Base-by-base conservation (phyloP, 2,329 filamentous ascomycete genomes). In the Alternaria consortialis region DNA sequence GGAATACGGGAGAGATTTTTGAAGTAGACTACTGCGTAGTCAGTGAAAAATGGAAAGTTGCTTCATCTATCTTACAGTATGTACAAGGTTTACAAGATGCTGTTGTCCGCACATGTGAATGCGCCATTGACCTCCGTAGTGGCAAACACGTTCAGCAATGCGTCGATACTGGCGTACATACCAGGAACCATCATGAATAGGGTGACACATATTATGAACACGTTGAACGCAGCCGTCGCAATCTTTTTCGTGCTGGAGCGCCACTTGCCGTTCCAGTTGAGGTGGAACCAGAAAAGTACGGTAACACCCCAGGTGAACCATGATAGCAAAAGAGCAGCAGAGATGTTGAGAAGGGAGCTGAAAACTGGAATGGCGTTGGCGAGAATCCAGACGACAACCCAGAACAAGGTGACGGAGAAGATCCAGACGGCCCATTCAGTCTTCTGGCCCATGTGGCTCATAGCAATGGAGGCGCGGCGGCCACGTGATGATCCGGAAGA, bases 301-400 rank as follows among this genome's bases (percentile, higher is more conserved):
- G 71, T 72, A 23, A 72, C 63, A 36, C 69, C 70, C 65, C 70
- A 74, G 12, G 71, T 72, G 39, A 74, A 72, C 68, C 70, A 74
- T 2, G 66, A 69, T 3, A 74, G 58, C 3, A 74, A 59, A 3
- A 73, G 57, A 3, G 70, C 68, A 2, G 70, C 63, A 4, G 67
- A 69, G 43, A 73, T 74, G 50, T 72, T 72, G 47, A 74, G 66
- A 7, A 74, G 51, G 27, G 65, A 70, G 46, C 62, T 70, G 66
- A 73, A 73, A 9, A 72, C 70, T 1, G 71, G 70, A 25, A 74
- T 74, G 2, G 71, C 70, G 60, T 73, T 74, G 46, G 71, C 66
- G 12, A 73, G 56, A 50, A 72, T 71, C 69, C 69, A 74, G 13
- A 71, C 67, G 5, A 70, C 63, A 20, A 70, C 44, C 71, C 70